These are phyloP conservation scores for Teratosphaeria epicoccoides DNA, from an alignment of 2,329 filamentous ascomycete genomes.

Conservation along the genomic window DNA sequence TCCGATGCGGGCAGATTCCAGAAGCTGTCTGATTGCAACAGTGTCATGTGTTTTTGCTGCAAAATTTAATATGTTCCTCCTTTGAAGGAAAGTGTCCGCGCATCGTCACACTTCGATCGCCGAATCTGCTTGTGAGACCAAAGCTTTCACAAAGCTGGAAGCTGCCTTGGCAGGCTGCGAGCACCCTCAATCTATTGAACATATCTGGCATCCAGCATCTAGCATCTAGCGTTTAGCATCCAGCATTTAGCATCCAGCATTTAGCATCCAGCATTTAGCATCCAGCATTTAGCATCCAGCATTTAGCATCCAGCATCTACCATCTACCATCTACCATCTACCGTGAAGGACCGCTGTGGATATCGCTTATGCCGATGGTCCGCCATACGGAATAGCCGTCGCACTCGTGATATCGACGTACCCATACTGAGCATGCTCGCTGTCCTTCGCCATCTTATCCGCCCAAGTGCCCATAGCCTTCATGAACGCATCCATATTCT, in stretches of 20 bases:
- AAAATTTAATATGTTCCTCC: no score
- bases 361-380: constrained; percentile 4
- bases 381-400: constrained; percentile 29
- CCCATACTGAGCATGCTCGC: constrained; percentile 31
- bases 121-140: no score
- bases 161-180: no score
- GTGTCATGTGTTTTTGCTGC: no score
- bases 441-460: constrained; percentile 31
- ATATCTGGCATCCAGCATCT: neutral
- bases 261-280: neutral
- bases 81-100: no score
- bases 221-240: neutral
- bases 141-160: no score
- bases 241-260: neutral
- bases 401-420: constrained; percentile 35
- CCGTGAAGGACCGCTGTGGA: neutral
- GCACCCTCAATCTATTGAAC: neutral
- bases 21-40: no score
- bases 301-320: neutral
- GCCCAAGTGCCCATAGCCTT: constrained; percentile 39
- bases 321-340: neutral
- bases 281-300: neutral
- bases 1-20: no score
- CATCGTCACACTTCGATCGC: no score
- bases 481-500: constrained; percentile 39